Percentiles rank a stretch among this genome's conserved stretches.
These are phyloP conservation scores for Aspergillus funiculosus DNA, from an alignment of 495 filamentous ascomycete genomes.

Conservation along the genomic window DNA sequence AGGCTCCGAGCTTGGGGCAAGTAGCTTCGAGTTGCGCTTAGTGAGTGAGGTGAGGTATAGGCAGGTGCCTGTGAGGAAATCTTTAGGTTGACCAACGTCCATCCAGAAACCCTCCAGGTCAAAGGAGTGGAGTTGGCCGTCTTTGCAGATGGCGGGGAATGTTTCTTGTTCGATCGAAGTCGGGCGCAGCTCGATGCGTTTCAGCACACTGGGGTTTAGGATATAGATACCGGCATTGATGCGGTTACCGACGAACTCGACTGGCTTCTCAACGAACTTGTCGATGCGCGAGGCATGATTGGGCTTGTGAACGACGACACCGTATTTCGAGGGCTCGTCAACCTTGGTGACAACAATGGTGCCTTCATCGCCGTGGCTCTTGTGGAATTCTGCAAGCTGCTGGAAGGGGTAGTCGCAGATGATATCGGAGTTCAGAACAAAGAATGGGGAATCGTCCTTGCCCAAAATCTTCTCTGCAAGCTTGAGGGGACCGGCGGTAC, in stretches of 20 bases:
- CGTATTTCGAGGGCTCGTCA: conserved; percentile 98
- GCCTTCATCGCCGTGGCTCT: conserved; percentile 85
- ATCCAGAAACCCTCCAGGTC: conserved; percentile 99
- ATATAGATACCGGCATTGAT: conserved; percentile 99
- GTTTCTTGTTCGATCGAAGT: conserved; percentile 99
- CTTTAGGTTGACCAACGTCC: conserved; percentile 99
- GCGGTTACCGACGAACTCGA: conserved; percentile 98
- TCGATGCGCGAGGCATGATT: conserved; percentile 89
- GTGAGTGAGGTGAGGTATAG: conserved; percentile 91
- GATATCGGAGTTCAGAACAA: conserved; percentile 98
- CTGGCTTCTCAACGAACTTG: conserved; percentile 98
- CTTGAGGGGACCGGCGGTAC: conserved; percentile 94
- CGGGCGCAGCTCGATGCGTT: conserved; percentile 90
- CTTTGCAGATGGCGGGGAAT: conserved; percentile 89
- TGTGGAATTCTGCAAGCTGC: conserved; percentile 83
- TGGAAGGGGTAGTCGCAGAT: conserved; percentile 98
- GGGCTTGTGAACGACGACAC: conserved; percentile 97
- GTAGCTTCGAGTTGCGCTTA: conserved; percentile 84
- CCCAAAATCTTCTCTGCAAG: conserved; percentile 88
- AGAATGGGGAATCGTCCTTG: conserved; percentile 92
- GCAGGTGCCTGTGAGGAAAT: conserved; percentile 95
- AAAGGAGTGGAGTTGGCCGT: conserved; percentile 92
- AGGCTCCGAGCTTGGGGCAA: conserved; percentile 66
- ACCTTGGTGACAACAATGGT: conserved; percentile 99
- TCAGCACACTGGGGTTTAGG: conserved; percentile 85